Base-by-base conservation (phyloP, 2,329 filamentous ascomycete species). In the Colletotrichum chrysophilum region DNA sequence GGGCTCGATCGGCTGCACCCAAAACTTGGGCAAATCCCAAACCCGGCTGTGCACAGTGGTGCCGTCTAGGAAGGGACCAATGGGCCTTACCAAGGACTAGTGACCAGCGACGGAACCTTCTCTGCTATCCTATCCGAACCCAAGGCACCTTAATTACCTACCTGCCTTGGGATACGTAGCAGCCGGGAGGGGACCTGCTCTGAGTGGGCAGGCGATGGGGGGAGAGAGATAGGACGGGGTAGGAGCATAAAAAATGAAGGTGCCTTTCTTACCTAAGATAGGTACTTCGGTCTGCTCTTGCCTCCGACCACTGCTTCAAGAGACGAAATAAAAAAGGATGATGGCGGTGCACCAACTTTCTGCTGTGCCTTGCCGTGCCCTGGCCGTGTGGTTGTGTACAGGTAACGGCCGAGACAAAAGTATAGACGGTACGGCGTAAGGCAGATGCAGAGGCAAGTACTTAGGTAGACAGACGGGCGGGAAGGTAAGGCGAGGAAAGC, bases 1-100 rank as follows among this genome's bases (percentile, higher is more conserved):
- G 74, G 74, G 71, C 74, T 76, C 61, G 71, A 75, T 71, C 71
- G 66, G 74, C 71, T 74, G 52, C 74, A 75, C 60, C 74, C 71
- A 76, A 75, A 75, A 56, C 60, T 58, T 56, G 66, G 52, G 74
- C 61, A 28, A 69, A 71, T 62, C 58, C 74, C 66, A 66, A 64
- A 60, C 70, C 70, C 26, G 74, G 58, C 70, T 74, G 64, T 43
- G 65, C 64, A 60, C 66, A 38, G 64, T 52, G 48, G 55, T 61
- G 58, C 38, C 32, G 32, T 74, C 38, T 43, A 48, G 34, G 36
- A 12, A 34, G 30, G 62, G 62, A 43, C 38, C 34, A 56, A 56
- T 32, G 24, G 64, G 43, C 43, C n/a, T 48, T 52, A 52, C 43
- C 43, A 52, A 52, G 43, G 43, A 21, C 43, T n/a, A 52, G 43